Percentiles rank a stretch among this genome's conserved stretches.
Evolutionary conservation across 106 monocot species (phyloP).

Genomic region (Apostasia shenzhenica): DNA sequence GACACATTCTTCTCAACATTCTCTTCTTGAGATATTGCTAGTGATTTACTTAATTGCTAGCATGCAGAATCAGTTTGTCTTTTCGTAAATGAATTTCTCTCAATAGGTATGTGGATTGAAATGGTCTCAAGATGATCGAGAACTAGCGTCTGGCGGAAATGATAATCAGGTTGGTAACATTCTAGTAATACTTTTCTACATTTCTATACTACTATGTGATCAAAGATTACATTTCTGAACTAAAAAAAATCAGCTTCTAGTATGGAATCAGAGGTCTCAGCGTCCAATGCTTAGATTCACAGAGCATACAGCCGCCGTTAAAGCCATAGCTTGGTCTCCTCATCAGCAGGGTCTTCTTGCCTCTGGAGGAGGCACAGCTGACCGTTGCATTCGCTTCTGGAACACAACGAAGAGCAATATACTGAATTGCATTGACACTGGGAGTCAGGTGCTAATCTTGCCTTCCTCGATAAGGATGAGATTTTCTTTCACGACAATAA

Average conservation of each 20-base stretch:
- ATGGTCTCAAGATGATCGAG: slow-evolving; percentile 95
- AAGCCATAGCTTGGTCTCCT: slow-evolving; percentile 99
- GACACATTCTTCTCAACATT: too few relatives aligned
- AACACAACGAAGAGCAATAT: slow-evolving; percentile 71
- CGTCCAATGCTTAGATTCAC: slow-evolving; percentile 55
- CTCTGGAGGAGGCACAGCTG: slow-evolving; percentile 95
- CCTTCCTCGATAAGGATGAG: neutral
- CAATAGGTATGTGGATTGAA: slow-evolving; percentile 86
- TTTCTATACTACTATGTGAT: neutral
- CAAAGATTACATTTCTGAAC: neutral
- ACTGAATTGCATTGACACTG: slow-evolving; percentile 82
- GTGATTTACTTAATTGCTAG: too few relatives aligned
- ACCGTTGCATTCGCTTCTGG: slow-evolving; percentile 95
- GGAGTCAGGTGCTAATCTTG: slow-evolving; percentile 59
- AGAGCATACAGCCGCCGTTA: slow-evolving; percentile 95
- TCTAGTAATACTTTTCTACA: neutral
- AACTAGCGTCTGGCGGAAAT: slow-evolving; percentile 96
- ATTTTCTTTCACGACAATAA: neutral
- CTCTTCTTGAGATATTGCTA: too few relatives aligned
- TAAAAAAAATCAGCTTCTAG: slow-evolving; percentile 47
- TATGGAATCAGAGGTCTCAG: slow-evolving; percentile 88
- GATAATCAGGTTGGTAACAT: slow-evolving; percentile 66
- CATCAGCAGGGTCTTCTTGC: slow-evolving; percentile 92
- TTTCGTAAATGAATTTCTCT: slow-evolving; percentile 1
- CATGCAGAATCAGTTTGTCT: too few relatives aligned